Conservation (phyloP, 2,329 filamentous ascomycete genomes). For the Pestalotiopsis sp. region DNA sequence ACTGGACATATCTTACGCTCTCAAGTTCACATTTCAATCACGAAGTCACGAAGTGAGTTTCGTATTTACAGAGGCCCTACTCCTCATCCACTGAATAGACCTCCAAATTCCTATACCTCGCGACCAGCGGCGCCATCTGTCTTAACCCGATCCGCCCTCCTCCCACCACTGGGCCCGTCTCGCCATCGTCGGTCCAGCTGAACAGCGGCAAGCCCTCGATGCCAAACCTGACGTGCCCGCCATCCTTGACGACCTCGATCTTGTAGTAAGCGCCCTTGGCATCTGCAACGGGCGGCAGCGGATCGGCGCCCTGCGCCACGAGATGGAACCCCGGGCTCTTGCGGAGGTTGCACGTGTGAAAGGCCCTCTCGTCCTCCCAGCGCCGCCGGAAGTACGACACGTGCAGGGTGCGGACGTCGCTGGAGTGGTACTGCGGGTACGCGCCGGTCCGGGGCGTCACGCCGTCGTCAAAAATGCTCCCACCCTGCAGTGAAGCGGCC, state of each 20-base stretch:
- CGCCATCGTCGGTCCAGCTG: neutral
- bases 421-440: constrained; percentile 5
- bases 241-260: constrained; percentile 5
- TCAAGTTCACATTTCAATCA: too few relatives aligned
- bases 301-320: constrained; percentile 7
- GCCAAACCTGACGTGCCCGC: neutral
- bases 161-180: neutral
- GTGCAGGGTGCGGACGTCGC: constrained; percentile 3
- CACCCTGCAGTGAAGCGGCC: neutral
- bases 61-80: neutral
- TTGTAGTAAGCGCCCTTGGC: neutral
- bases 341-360: constrained; percentile 5
- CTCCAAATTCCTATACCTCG: neutral
- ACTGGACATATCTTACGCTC: too few relatives aligned
- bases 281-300: constrained; percentile 2
- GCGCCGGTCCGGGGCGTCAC: neutral
- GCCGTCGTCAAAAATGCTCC: neutral
- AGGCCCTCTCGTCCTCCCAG: constrained; percentile 6
- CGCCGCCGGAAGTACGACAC: constrained; percentile 6
- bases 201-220: neutral
- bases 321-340: constrained; percentile 7
- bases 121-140: constrained; percentile 6
- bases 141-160: constrained; percentile 3
- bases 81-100: neutral
- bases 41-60: too few relatives aligned